A percentile compares a stretch with the other conserved stretches of the same genome.
phyloP scores from a whole-genome alignment of 1,284 basidiomycete species.

The Kalmanozyma brasiliensis region DNA sequence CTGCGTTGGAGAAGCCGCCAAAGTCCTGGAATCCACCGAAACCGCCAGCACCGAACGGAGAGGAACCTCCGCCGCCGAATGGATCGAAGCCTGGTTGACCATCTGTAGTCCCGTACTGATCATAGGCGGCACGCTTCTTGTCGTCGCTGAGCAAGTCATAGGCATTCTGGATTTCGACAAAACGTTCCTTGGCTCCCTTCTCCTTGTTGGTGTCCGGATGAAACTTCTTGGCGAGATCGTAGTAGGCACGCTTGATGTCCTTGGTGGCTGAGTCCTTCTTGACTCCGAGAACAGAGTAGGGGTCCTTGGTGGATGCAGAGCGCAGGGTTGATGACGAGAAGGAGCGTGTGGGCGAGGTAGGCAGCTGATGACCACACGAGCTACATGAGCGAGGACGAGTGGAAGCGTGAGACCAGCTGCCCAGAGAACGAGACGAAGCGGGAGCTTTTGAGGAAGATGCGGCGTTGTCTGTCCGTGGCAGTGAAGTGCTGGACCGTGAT shows the following conservation, averaged over 20 bases:
- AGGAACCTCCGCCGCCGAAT: conserved; percentile 70
- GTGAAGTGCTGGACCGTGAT: conserved; percentile 5
- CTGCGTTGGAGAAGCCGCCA: conserved; percentile 71
- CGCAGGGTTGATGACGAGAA: conserved; percentile 23
- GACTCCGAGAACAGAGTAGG: conserved; percentile 90
- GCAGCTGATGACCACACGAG: conserved; percentile 22
- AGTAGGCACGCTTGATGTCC: conserved; percentile 98
- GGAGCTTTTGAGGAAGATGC: conserved; percentile 4
- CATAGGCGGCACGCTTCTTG: conserved; percentile 90
- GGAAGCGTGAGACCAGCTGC: conserved; percentile 24
- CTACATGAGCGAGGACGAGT: conserved; percentile 13
- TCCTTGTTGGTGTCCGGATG: conserved; percentile 98
- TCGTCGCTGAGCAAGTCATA: conserved; percentile 92
- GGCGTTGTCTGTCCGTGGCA: conserved; percentile 1
- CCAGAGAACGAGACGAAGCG: conserved; percentile 33
- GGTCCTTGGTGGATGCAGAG: conserved; percentile 76
- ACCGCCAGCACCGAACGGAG: conserved; percentile 75
- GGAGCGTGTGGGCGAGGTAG: conserved; percentile 6
- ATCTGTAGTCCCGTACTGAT: conserved; percentile 93
- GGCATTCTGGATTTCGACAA: conserved; percentile 95
- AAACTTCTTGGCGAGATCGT: conserved; percentile 96
- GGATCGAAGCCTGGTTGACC: conserved; percentile 92
- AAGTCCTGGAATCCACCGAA: conserved; percentile 71
- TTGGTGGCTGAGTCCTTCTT: conserved; percentile 81
- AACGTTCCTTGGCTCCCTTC: conserved; percentile 87